Evolutionary conservation across 2,329 filamentous ascomycete species (phyloP).

Genomic region (Beauveria rudraprayagi): DNA sequence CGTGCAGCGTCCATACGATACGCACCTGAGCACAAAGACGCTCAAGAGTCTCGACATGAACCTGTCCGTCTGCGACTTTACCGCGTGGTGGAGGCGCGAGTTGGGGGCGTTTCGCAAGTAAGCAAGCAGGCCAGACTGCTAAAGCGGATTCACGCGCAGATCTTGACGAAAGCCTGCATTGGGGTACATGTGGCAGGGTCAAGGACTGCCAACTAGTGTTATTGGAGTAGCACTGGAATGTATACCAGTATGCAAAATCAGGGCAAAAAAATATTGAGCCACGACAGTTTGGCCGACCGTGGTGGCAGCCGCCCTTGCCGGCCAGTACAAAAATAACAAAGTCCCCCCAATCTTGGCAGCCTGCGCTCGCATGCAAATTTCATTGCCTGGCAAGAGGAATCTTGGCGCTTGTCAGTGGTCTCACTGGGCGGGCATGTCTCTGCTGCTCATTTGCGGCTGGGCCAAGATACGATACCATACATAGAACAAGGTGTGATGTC

Average conservation of each 20-base stretch:
- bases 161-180: not conserved
- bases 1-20: constrained; percentile 79
- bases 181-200: not conserved
- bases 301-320: not conserved
- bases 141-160: not conserved
- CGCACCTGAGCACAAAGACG: constrained; percentile 70
- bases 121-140: constrained; percentile 12
- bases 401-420: not conserved
- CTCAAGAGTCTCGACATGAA: constrained; percentile 68
- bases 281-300: not conserved
- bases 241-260: not conserved
- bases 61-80: constrained; percentile 66
- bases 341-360: not conserved
- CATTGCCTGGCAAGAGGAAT: not conserved
- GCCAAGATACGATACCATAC: no score
- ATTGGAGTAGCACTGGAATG: not conserved
- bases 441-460: constrained; percentile 6
- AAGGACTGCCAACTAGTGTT: not conserved
- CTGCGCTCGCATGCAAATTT: not conserved
- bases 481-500: not conserved
- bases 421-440: constrained; percentile 5
- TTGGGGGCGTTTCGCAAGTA: constrained; percentile 51
- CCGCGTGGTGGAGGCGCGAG: constrained; percentile 69
- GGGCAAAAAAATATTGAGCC: not conserved
- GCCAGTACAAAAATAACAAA: not conserved